phyloP scores from a whole-genome alignment of 2,329 filamentous ascomycete genomes.

The Ophiostoma tasmaniense region DNA sequence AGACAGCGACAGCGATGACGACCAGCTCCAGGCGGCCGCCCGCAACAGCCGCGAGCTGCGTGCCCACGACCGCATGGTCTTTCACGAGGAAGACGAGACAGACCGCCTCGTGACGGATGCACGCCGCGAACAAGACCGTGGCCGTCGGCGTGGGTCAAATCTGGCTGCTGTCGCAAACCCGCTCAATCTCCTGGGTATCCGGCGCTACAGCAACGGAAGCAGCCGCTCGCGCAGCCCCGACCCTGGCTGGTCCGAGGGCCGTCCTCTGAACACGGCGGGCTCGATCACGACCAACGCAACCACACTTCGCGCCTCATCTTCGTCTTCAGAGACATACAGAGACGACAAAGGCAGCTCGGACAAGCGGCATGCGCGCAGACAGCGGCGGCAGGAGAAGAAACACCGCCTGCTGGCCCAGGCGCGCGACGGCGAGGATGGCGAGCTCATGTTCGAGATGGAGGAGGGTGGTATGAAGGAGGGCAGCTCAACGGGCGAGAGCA shows the following conservation, averaged over 20 bases:
- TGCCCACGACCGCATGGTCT: conserved; percentile 59
- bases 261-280: conserved; percentile 4
- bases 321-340: conserved; percentile 9
- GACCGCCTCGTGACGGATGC: conserved; percentile 51
- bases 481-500: conserved; percentile 54
- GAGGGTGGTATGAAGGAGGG: conserved; percentile 64
- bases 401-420: conserved; percentile 45
- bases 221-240: conserved; percentile 20
- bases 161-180: conserved; percentile 33
- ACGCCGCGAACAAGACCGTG: conserved; percentile 42
- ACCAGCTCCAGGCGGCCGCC: conserved; percentile 56
- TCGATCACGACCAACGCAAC: conserved; percentile 3
- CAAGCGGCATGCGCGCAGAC: conserved; percentile 30
- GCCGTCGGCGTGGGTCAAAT: conserved; percentile 39
- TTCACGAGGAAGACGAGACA: conserved; percentile 68
- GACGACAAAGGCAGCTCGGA: conserved; percentile 19
- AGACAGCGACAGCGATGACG: conserved; percentile 69
- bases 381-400: conserved; percentile 45
- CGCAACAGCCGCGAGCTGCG: conserved; percentile 62
- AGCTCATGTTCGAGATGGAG: conserved; percentile 86
- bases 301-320: conserved; percentile 34
- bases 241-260: background rate
- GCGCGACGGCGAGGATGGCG: conserved; percentile 58
- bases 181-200: conserved; percentile 30
- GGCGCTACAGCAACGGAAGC: conserved; percentile 30